Percentiles rank a stretch among this genome's conserved stretches.
These are phyloP conservation scores for Plasmodium knowlesi DNA, from an alignment of 169 alveolate genomes.

Conservation along the genomic window DNA sequence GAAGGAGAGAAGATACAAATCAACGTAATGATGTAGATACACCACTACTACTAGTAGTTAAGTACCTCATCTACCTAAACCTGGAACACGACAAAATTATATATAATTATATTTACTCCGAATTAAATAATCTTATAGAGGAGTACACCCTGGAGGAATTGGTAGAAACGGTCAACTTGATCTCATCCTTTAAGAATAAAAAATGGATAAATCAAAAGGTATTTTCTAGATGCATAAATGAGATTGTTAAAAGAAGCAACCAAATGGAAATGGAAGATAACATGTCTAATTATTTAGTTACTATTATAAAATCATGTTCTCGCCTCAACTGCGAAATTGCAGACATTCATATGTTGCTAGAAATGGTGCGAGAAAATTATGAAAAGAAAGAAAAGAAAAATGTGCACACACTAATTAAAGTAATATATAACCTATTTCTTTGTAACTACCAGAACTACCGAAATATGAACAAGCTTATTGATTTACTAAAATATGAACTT, in stretches of 20 bases:
- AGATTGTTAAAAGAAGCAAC: constrained; percentile 10
- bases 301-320: constrained; percentile 54
- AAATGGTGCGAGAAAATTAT: neutral
- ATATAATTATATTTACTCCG: constrained; percentile 32
- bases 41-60: constrained; percentile 1
- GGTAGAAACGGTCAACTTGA: constrained; percentile 20
- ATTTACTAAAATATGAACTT: constrained; percentile 31
- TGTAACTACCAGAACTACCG: constrained; percentile 45
- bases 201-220: constrained; percentile 47
- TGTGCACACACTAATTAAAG: constrained; percentile 42
- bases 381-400: constrained; percentile 6
- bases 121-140: constrained; percentile 19
- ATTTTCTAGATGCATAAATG: constrained; percentile 36
- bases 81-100: constrained; percentile 40
- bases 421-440: constrained; percentile 48
- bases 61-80: constrained; percentile 22
- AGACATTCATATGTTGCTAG: constrained; percentile 32
- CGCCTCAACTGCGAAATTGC: constrained; percentile 68
- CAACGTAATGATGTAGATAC: neutral
- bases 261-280: neutral
- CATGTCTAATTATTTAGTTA: constrained; percentile 5
- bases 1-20: neutral
- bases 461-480: constrained; percentile 46
- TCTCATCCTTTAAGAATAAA: constrained; percentile 61
- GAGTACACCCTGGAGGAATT: constrained; percentile 13